Evolutionary conservation across 2,329 filamentous ascomycete genomes (phyloP).

Genomic region (Pyrenochaeta sp.): DNA sequence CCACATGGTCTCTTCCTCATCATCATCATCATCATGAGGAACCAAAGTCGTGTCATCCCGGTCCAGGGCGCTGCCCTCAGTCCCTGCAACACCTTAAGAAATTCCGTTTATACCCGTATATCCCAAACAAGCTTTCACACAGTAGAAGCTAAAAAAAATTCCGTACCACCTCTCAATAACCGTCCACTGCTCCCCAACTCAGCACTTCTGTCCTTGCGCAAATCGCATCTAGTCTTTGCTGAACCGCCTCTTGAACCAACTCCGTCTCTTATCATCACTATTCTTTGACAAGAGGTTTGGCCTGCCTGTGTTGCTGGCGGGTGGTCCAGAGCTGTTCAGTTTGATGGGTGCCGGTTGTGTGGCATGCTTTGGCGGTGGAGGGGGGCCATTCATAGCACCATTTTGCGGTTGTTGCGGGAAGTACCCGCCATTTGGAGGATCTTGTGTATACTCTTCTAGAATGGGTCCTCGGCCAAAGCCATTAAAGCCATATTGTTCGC

Average conservation of each 20-base stretch:
- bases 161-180: background rate
- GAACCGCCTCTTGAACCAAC: constrained; percentile 86
- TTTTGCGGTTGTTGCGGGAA: constrained; percentile 30
- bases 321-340: constrained; percentile 24
- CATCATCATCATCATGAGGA: constrained; percentile 20
- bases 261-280: constrained; percentile 73
- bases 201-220: no score
- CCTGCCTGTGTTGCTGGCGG: constrained; percentile 13
- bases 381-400: constrained; percentile 12
- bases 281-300: constrained; percentile 35
- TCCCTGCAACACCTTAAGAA: background rate
- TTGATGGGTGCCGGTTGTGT: constrained; percentile 35
- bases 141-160: constrained; percentile 4
- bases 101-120: background rate
- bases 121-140: constrained; percentile 14
- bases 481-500: constrained; percentile 67
- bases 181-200: background rate
- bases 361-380: constrained; percentile 27
- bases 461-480: constrained; percentile 58
- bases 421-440: constrained; percentile 24
- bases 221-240: constrained; percentile 64
- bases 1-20: constrained; percentile 4
- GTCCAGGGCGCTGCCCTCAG: constrained; percentile 6
- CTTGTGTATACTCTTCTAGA: constrained; percentile 50
- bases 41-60: constrained; percentile 1